Percentiles rank a stretch among this genome's conserved stretches.
These are phyloP conservation scores for Rubia balearica DNA, from an alignment of 305 asterid species.

Conservation along the genomic window DNA sequence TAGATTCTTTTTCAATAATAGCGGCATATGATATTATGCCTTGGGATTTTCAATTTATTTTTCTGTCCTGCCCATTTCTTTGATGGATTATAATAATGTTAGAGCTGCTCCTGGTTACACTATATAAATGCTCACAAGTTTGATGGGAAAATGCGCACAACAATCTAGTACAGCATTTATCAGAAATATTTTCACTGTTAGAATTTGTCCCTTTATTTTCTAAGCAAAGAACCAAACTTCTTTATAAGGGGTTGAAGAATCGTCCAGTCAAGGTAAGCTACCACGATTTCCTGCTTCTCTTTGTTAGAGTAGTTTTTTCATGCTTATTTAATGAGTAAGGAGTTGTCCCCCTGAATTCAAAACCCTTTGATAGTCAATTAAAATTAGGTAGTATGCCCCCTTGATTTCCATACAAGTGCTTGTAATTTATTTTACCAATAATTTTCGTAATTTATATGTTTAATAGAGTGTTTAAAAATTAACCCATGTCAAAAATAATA, in stretches of 20 bases:
- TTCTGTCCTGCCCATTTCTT: slow-evolving; percentile 1
- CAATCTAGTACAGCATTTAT: background rate
- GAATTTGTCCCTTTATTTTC: background rate
- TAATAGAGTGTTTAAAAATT: no score
- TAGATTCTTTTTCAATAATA: slow-evolving; percentile 50
- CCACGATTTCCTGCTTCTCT: background rate
- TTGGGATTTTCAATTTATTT: background rate
- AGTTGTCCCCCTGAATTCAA: no score
- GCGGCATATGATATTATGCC: slow-evolving; percentile 45
- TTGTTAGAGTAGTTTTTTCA: background rate
- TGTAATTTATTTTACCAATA: no score
- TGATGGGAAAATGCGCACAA: background rate
- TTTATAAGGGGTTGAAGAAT: no score
- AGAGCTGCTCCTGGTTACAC: background rate
- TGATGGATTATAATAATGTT: slow-evolving; percentile 21
- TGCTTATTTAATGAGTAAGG: background rate
- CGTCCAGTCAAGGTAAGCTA: slow-evolving; percentile 2
- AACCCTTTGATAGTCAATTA: no score
- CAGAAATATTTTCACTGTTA: background rate
- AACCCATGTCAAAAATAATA: no score
- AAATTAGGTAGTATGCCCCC: no score
- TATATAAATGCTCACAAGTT: background rate
- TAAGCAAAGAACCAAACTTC: no score
- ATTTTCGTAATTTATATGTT: no score
- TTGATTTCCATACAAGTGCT: no score